Evolutionary conservation across 139 green algal species (phyloP).

Genomic region (Micromonas pusilla): DNA sequence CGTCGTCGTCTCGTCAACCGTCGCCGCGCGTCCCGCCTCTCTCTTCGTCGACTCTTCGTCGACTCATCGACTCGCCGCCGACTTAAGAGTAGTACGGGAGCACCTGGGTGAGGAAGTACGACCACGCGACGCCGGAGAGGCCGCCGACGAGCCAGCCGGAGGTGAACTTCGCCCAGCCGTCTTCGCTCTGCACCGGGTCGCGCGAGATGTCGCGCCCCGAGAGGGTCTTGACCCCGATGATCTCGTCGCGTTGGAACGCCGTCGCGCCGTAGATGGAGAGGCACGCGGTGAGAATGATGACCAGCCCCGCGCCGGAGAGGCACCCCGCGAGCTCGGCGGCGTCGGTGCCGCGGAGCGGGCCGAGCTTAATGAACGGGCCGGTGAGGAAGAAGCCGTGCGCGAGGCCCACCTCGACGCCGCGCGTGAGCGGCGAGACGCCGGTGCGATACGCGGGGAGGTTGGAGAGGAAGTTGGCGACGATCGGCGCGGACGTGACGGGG

Average conservation of each 20-base stretch:
- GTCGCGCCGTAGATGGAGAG: constrained; percentile 84
- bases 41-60: too few relatives aligned
- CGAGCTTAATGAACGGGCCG: constrained; percentile 92
- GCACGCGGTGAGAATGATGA: constrained; percentile 83
- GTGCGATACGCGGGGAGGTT: constrained; percentile 94
- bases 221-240: constrained; percentile 80
- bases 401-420: constrained; percentile 95
- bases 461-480: constrained; percentile 84
- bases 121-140: constrained; percentile 81
- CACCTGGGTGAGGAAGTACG: constrained; percentile 73
- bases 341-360: constrained; percentile 49
- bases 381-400: constrained; percentile 90
- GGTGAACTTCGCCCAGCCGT: constrained; percentile 83
- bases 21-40: too few relatives aligned
- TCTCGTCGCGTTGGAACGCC: constrained; percentile 72
- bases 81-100: constrained; percentile 32
- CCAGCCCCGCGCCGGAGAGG: constrained; percentile 74
- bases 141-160: constrained; percentile 83
- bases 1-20: too few relatives aligned
- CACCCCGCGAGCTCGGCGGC: constrained; percentile 74
- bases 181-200: constrained; percentile 68
- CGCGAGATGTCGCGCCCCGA: constrained; percentile 63
- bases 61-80: neutral
- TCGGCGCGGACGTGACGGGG: constrained; percentile 83
- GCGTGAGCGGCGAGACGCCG: constrained; percentile 80